Conservation (phyloP, 2,329 filamentous ascomycete species). For the Epicoccum sorghinum region DNA sequence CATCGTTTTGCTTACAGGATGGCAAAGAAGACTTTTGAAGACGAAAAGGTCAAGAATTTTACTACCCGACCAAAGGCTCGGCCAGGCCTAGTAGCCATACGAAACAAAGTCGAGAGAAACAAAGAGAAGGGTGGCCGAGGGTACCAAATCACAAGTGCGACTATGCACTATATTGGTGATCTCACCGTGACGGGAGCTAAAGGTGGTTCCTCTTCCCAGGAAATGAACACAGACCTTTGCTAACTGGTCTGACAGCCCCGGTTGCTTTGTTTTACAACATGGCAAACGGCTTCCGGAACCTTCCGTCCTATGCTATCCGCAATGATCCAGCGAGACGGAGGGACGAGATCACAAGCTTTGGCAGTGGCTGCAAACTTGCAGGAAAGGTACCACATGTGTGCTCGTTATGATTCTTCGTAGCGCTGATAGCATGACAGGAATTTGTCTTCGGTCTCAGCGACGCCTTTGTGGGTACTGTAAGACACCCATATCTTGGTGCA, state of each 20-base stretch:
- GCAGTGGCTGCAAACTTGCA: slow-evolving; percentile 75
- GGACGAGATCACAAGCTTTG: slow-evolving; percentile 64
- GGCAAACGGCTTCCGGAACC: slow-evolving; percentile 27
- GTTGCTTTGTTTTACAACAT: slow-evolving; percentile 30
- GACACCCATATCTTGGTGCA: slow-evolving; percentile 71
- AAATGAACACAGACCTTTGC: not conserved
- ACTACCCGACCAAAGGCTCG: not conserved
- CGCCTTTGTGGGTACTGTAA: slow-evolving; percentile 76
- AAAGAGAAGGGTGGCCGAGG: slow-evolving; percentile 19
- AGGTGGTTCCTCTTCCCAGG: not conserved
- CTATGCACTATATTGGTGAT: slow-evolving; percentile 21
- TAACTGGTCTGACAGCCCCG: slow-evolving; percentile 13
- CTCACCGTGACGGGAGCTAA: slow-evolving; percentile 16
- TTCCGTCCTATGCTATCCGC: slow-evolving; percentile 23
- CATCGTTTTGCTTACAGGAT: slow-evolving; percentile 23
- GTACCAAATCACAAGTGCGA: slow-evolving; percentile 23
- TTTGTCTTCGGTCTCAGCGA: slow-evolving; percentile 77
- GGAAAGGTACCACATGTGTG: slow-evolving; percentile 53
- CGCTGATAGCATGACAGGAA: slow-evolving; percentile 50
- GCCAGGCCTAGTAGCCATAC: slow-evolving; percentile 6
- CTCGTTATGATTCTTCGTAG: too few species aligned
- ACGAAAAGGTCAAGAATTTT: slow-evolving; percentile 15
- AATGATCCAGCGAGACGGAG: slow-evolving; percentile 22
- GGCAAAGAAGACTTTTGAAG: slow-evolving; percentile 23
- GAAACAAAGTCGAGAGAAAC: slow-evolving; percentile 6